These are phyloP conservation scores for Candida coquimbonensis DNA, from an alignment of 805 yeast genomes.

Conservation along the genomic window DNA sequence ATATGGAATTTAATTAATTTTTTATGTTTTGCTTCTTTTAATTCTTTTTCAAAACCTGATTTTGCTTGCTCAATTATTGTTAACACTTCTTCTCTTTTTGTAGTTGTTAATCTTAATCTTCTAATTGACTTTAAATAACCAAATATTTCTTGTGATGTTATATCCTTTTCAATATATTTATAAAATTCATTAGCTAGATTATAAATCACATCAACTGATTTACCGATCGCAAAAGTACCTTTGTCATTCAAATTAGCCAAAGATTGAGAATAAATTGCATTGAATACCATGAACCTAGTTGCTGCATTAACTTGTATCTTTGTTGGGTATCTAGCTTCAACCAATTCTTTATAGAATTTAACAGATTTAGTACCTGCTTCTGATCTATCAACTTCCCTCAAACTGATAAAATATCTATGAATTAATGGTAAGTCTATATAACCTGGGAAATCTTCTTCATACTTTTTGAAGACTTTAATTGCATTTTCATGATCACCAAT, in stretches of 20 bases:
- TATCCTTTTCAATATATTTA: conserved; percentile 1
- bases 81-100: conserved; percentile 13
- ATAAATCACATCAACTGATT: conserved; percentile 12
- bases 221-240: conserved; percentile 16
- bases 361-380: conserved; percentile 13
- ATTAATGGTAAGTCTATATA: conserved; percentile 14
- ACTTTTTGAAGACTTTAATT: conserved; percentile 6
- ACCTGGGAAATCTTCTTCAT: conserved; percentile 8
- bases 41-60: conserved; percentile 9
- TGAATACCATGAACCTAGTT: conserved; percentile 20
- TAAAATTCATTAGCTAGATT: conserved; percentile 14
- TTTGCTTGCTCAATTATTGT: conserved; percentile 8
- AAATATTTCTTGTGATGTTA: conserved; percentile 13
- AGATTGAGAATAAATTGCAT: conserved; percentile 16
- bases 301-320: conserved; percentile 5
- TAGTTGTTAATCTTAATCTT: conserved; percentile 15
- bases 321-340: conserved; percentile 6
- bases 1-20: conserved; percentile 7
- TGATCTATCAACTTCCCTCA: conserved; percentile 4
- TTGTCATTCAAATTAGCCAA: conserved; percentile 14
- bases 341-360: conserved; percentile 12
- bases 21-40: conserved; percentile 1
- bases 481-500: conserved; percentile 13
- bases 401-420: conserved; percentile 15
- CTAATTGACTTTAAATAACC: conserved; percentile 21